phyloP scores from a whole-genome alignment of 305 asterid species.

The Fraxinus ornus region DNA sequence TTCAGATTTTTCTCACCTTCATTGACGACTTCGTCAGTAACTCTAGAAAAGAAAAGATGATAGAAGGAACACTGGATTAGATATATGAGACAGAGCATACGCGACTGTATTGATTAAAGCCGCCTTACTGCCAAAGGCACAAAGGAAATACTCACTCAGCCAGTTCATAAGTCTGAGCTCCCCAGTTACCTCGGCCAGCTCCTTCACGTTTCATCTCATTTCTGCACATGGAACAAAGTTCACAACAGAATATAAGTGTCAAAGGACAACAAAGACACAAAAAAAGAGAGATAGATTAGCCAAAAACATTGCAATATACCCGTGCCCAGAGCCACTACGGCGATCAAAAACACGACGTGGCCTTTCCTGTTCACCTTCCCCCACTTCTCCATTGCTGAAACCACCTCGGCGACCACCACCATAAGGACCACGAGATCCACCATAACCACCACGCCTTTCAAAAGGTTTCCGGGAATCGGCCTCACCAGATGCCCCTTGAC shows the following conservation, averaged over 20 bases:
- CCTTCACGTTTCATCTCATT: constrained; percentile 73
- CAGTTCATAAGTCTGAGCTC: constrained; percentile 60
- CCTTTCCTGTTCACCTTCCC: constrained; percentile 59
- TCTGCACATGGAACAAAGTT: constrained; percentile 32
- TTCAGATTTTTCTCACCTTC: constrained; percentile 57
- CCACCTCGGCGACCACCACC: constrained; percentile 71
- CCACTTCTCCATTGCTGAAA: constrained; percentile 62
- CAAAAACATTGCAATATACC: constrained; percentile 40
- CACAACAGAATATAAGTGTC: background rate
- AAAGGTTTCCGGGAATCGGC: constrained; percentile 45
- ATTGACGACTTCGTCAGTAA: constrained; percentile 41
- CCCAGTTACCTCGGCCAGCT: constrained; percentile 86
- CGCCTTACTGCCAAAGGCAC: background rate
- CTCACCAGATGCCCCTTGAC: constrained; percentile 44
- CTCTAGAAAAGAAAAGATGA: constrained; percentile 30
- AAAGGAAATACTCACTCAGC: constrained; percentile 51
- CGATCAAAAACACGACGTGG: constrained; percentile 67
- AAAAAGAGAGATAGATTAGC: background rate
- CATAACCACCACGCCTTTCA: constrained; percentile 77
- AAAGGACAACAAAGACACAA: background rate
- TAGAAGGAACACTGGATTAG: background rate
- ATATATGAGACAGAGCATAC: background rate
- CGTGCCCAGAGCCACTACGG: constrained; percentile 76
- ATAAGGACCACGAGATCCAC: constrained; percentile 57
- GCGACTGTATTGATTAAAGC: background rate